phyloP scores from a whole-genome alignment of 2,329 filamentous ascomycete genomes.

The Fusarium nematophilum region DNA sequence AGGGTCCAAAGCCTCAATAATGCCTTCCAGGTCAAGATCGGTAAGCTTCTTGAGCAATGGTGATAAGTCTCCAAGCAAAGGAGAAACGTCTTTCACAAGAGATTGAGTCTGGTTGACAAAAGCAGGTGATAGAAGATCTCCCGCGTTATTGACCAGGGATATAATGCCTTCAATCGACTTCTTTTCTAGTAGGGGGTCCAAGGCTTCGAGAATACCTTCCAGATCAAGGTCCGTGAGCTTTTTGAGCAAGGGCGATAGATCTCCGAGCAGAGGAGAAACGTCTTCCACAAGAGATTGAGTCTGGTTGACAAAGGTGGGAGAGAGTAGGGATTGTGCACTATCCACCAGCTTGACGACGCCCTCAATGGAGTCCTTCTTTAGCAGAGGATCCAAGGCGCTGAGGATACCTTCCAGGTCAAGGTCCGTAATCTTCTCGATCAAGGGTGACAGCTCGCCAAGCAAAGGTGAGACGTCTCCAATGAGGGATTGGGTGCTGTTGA shows the following conservation, averaged over 20 bases:
- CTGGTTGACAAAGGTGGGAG: conserved; percentile 32
- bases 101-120: conserved; percentile 44
- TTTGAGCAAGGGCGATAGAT: conserved; percentile 47
- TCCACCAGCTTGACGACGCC: conserved; percentile 44
- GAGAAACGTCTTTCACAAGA: conserved; percentile 50
- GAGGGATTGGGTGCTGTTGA: conserved; percentile 50
- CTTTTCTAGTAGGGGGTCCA: conserved; percentile 44
- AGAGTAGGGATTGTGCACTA: conserved; percentile 46
- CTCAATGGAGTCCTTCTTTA: conserved; percentile 43
- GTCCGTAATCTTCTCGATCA: conserved; percentile 41
- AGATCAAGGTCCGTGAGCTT: conserved; percentile 48
- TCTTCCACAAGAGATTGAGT: conserved; percentile 40
- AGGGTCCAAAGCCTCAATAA: conserved; percentile 49
- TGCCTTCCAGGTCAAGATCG: conserved; percentile 49
- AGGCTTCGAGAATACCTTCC: conserved; percentile 44
- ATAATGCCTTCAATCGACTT: conserved; percentile 44
- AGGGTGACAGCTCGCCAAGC: conserved; percentile 38
- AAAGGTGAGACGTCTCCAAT: conserved; percentile 49
- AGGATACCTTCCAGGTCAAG: conserved; percentile 48
- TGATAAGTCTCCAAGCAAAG: conserved; percentile 40
- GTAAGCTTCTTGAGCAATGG: conserved; percentile 41
- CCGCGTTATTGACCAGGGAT: conserved; percentile 39
- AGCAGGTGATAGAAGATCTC: conserved; percentile 35
- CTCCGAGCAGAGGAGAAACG: conserved; percentile 47
- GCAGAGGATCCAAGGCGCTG: conserved; percentile 43